These are phyloP conservation scores for Plasmodium falciparum DNA, from an alignment of 169 alveolate genomes.

Conservation along the genomic window DNA sequence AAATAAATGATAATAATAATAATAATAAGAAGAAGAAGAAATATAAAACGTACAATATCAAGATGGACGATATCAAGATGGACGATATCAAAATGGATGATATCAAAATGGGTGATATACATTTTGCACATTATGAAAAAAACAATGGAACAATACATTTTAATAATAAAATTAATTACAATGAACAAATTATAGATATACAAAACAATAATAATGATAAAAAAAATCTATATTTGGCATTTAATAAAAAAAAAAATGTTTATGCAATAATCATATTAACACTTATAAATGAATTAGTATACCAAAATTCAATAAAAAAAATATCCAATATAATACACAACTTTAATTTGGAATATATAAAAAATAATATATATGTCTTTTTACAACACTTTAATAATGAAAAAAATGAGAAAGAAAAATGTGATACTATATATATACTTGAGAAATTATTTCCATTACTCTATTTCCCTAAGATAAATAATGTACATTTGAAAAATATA, in stretches of 20 bases:
- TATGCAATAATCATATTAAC: constrained; percentile 36
- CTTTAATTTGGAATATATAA: constrained; percentile 21
- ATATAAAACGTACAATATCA: not conserved
- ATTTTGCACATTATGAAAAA: not conserved
- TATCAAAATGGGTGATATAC: not conserved
- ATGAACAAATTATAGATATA: not conserved
- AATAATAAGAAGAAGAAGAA: not conserved
- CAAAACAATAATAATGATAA: not conserved
- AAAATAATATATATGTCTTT: not conserved
- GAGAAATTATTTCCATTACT: constrained; percentile 44
- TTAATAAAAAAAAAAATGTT: not conserved
- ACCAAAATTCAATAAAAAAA: constrained; percentile 14
- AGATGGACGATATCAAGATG: no score
- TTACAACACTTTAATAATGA: constrained; percentile 1
- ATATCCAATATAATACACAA: constrained; percentile 16
- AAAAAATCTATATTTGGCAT: not conserved
- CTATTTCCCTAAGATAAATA: constrained; percentile 16
- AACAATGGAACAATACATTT: not conserved
- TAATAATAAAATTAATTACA: not conserved
- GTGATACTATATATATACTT: constrained; percentile 21
- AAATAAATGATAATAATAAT: not conserved
- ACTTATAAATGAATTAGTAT: constrained; percentile 23
- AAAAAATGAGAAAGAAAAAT: not conserved
- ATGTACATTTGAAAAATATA: constrained; percentile 11
- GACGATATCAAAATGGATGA: no score